These are phyloP conservation scores for Daedaleopsis nitida DNA, from an alignment of 768 basidiomycete genomes.

Conservation along the genomic window DNA sequence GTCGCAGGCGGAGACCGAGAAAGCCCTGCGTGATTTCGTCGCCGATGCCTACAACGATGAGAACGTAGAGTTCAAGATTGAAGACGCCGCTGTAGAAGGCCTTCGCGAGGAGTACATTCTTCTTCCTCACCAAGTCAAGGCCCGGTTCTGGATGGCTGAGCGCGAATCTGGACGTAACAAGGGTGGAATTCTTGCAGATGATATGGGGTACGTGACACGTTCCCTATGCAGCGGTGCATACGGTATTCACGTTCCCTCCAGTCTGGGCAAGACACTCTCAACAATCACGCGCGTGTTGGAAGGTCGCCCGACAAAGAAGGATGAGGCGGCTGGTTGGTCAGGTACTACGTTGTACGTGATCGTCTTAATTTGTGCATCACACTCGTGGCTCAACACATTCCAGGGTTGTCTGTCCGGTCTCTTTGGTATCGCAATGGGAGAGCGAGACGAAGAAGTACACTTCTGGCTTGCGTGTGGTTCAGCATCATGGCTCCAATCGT, in stretches of 20 bases:
- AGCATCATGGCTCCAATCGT: constrained; percentile 82
- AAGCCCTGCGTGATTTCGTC: constrained; percentile 27
- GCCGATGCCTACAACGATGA: constrained; percentile 37
- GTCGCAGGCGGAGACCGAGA: constrained; percentile 27
- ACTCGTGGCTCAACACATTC: background rate
- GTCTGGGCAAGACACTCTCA: constrained; percentile 90
- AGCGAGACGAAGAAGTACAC: constrained; percentile 79
- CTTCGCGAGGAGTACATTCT: constrained; percentile 72
- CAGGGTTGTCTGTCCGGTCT: constrained; percentile 87
- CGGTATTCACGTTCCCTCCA: constrained; percentile 27
- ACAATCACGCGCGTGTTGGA: constrained; percentile 86
- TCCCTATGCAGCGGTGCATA: too few relatives aligned
- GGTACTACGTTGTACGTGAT: constrained; percentile 65
- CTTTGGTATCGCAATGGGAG: constrained; percentile 91
- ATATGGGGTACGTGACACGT: constrained; percentile 65
- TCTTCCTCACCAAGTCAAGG: constrained; percentile 86
- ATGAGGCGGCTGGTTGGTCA: constrained; percentile 72
- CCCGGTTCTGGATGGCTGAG: constrained; percentile 84
- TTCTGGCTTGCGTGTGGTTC: constrained; percentile 63
- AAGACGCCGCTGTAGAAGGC: constrained; percentile 72
- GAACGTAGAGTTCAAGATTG: constrained; percentile 53
- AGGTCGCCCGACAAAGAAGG: constrained; percentile 67
- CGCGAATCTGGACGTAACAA: constrained; percentile 76
- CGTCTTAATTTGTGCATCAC: background rate
- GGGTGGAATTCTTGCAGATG: constrained; percentile 92